Base-by-base conservation (phyloP, 129 eudicot species). In the Artemisia argyi region DNA sequence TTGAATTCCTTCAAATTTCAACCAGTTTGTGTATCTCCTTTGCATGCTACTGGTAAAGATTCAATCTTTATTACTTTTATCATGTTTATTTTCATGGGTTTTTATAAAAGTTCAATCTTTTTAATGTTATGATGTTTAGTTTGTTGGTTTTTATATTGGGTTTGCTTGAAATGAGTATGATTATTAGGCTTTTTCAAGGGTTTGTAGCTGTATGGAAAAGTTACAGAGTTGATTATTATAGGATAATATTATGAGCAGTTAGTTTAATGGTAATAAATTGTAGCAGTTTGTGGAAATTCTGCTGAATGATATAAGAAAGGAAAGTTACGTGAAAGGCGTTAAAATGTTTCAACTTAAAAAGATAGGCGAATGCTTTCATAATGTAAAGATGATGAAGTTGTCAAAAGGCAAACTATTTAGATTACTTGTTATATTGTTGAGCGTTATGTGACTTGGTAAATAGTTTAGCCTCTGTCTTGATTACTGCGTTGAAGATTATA, bases 1-100 rank as follows among this genome's bases (percentile, higher is more conserved):
- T 48, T 58, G n/a, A 75, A 10, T 51, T 84, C 53, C 32, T 30
- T 69, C 47, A 81, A 71, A 57, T 66, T 64, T 77, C 82, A 65
- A 62, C 73, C 62, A 6, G 55, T 66, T 50, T 47, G 74, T 46
- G 54, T 70, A 75, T 65, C 82, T 53, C 14, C 69, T 50, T 44
- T 69, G 11, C 85, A 71, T 62, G 71, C 79, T 73, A 69, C 86
- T 69, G 90, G 95, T 88, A 85, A 74, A 68, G 16, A 75, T 2
- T 51, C 18, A 46, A n/a, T 53, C 54, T 13, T 24, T 35, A 9
- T 65, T 6, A 2, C 15, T 53, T n/a, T 1, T 0, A 44, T 61
- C 8, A 17, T 62, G 18, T 44, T 32, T 63, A 15, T 16, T 54
- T 44, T 9, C 62, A 50, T 54, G 32, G 32, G 32, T 28, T 28